A percentile compares a stretch with the other conserved stretches of the same genome.
Conservation (phyloP, 176 grass and related monocot species). For the Raddia guianensis region DNA sequence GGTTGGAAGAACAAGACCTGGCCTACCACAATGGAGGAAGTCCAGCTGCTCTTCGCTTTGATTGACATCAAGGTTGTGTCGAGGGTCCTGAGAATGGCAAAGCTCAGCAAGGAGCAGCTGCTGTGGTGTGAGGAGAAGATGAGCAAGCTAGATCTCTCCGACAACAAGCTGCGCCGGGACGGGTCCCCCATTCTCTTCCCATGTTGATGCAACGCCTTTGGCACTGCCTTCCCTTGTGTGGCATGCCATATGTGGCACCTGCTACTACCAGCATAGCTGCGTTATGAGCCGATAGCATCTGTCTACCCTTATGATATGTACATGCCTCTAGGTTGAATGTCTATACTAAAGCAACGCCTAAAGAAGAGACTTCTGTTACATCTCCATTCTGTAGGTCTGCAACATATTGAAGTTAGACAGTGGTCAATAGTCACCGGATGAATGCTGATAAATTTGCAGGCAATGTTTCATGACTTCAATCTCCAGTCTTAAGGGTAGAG, state of each 20-base stretch:
- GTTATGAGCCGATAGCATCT: background rate
- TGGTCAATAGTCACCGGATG: background rate
- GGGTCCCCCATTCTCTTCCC: conserved; percentile 85
- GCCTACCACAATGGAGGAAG: conserved; percentile 72
- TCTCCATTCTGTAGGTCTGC: conserved; percentile 16
- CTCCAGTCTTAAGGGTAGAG: too few relatives aligned
- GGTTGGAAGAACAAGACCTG: conserved; percentile 79
- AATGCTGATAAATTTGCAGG: background rate
- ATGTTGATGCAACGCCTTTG: conserved; percentile 43
- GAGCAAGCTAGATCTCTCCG: conserved; percentile 89
- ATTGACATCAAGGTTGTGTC: conserved; percentile 94
- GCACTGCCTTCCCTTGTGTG: background rate
- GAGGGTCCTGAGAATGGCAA: conserved; percentile 76
- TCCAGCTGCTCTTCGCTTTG: conserved; percentile 80
- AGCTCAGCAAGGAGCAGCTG: conserved; percentile 90
- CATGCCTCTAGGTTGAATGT: conserved; percentile 43
- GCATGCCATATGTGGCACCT: conserved; percentile 17
- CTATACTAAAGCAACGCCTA: conserved; percentile 37
- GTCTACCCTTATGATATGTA: conserved; percentile 45
- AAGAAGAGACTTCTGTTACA: conserved; percentile 17
- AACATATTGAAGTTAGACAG: background rate
- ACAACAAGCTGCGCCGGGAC: conserved; percentile 72
- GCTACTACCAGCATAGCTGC: conserved; percentile 21
- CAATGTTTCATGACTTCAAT: background rate
- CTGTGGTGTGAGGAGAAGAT: conserved; percentile 99